A percentile compares a stretch with the other conserved stretches of the same genome.
Conservation (phyloP, 805 yeast species). For the Pichia manshurica region DNA sequence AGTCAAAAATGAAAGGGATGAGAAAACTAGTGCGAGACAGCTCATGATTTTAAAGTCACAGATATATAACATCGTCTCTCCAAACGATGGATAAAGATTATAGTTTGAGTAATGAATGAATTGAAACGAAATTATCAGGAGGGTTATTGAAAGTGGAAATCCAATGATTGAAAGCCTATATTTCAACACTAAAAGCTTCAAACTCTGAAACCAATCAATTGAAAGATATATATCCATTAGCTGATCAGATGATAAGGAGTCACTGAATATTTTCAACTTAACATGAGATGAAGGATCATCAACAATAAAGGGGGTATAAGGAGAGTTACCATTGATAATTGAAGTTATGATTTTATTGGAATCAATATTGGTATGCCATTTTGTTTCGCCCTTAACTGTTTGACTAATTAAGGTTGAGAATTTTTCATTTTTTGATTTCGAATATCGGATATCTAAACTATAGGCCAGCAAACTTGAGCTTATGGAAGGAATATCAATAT, state of each 20-base stretch:
- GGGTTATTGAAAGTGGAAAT: constrained; percentile 57
- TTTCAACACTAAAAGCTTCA: constrained; percentile 65
- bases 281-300: constrained; percentile 24
- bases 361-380: constrained; percentile 62
- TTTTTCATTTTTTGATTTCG: constrained; percentile 22
- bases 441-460: constrained; percentile 28
- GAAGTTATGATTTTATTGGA: constrained; percentile 35
- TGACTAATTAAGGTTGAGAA: constrained; percentile 69
- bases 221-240: constrained; percentile 37
- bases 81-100: constrained; percentile 39
- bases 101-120: constrained; percentile 37
- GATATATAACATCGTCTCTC: constrained; percentile 39
- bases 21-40: constrained; percentile 23
- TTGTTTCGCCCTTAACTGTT: constrained; percentile 61
- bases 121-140: constrained; percentile 51
- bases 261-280: constrained; percentile 45
- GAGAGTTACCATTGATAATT: constrained; percentile 60
- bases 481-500: constrained; percentile 47
- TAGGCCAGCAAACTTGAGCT: constrained; percentile 61
- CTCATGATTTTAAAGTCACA: constrained; percentile 28
- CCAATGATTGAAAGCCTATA: constrained; percentile 72
- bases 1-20: constrained; percentile 36
- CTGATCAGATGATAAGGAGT: constrained; percentile 30
- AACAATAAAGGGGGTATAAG: constrained; percentile 35
- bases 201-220: constrained; percentile 52